Evolutionary conservation across 495 filamentous ascomycete genomes (phyloP), one percentile per base, ranked within the genome.

Genomic region (Penicillium crystallinum): DNA sequence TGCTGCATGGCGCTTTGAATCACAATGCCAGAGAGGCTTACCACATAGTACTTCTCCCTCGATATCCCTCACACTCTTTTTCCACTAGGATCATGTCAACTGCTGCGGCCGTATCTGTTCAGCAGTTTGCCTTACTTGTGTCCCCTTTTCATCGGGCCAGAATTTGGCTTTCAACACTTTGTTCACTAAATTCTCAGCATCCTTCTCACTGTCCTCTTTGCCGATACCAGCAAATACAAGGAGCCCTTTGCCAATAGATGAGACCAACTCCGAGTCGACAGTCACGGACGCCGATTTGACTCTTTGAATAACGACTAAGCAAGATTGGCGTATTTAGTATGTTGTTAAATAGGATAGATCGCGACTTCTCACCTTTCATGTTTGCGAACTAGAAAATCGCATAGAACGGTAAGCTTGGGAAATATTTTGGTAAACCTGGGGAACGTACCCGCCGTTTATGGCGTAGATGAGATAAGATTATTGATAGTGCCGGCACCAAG

Each of bases 231-330:
- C 91, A 59, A 99, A 85, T 14, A 97, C 90, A 2, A 99, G 77
- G 35, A 99, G 74, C 25, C 95, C 95, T 64, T 85, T 88, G 35
- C 88, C 88, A 59, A 99, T 97, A 1, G 83, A 83, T 1, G 95
- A 97, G 7, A 99, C 82, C 29, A 96, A 67, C 61, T 95, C 77
- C 52, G 86, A 84, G 64, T 97, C 91, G n/a, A 99, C 90, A 9
- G 89, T 95, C 62, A 99, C 95, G n/a, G 95, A 96, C 48, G 95
- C 95, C 17, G 93, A 97, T 46, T 92, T 85, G 49, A 97, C 95
- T 50, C 95, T 79, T 71, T 99, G 95, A 25, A 99, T 78, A 52
- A 99, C 90, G 41, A 90, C 93, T 98, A 15, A 19, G 23, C 25
- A 27, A 7, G 15, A 23, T 47, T 31, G 40, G 21, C 29, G 45